phyloP scores from a whole-genome alignment of 495 filamentous ascomycete species.

The Talaromyces ruber region DNA sequence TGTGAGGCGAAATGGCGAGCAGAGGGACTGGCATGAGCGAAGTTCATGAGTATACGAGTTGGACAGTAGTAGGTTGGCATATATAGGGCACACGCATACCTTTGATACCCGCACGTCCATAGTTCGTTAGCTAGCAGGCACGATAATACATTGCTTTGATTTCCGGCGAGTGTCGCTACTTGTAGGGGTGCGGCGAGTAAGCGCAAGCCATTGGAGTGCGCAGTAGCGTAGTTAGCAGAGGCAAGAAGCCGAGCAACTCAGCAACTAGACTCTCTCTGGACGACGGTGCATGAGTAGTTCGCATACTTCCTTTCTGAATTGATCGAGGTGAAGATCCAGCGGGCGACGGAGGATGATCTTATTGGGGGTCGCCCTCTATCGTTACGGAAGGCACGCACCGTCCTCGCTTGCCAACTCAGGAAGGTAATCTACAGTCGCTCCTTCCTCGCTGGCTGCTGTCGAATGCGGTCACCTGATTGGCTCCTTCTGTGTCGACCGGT shows the following conservation, averaged over 20 bases:
- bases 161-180: neutral
- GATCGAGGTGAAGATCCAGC: neutral
- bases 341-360: neutral
- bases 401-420: neutral
- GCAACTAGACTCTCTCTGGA: conserved; percentile 1
- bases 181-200: neutral
- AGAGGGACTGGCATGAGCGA: conserved; percentile 5
- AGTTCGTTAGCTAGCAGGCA: neutral
- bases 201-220: neutral
- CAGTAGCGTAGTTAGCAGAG: neutral
- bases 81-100: neutral
- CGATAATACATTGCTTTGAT: neutral
- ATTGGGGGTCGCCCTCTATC: neutral
- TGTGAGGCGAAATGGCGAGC: conserved; percentile 19
- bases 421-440: conserved; percentile 2
- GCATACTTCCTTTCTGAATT: neutral
- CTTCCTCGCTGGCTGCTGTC: neutral
- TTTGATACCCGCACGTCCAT: neutral
- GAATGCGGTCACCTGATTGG: neutral
- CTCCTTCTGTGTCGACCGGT: neutral
- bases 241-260: neutral
- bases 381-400: neutral
- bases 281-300: neutral
- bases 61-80: neutral
- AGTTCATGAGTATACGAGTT: neutral